Evolutionary conservation across 1,284 basidiomycete genomes (phyloP), one percentile per base, ranked within the genome.

Genomic region (Sanghuangporus weigelae): DNA sequence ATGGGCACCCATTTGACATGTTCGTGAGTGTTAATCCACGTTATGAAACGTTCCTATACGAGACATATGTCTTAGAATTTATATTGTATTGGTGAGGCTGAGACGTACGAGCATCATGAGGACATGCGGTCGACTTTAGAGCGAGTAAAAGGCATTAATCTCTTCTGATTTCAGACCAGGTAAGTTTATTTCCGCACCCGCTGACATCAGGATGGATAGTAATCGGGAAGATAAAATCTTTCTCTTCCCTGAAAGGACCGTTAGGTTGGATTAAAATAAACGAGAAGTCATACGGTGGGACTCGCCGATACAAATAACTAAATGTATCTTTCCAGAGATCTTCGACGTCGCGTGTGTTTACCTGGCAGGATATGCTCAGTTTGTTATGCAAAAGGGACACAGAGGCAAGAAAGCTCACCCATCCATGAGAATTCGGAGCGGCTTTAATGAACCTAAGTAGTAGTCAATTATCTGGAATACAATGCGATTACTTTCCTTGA

Each of bases 191-290:
- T n/a, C 11, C 81, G 71, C 71, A 85, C 82, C 87, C 86, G 69
- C 85, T 86, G n/a, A 90, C 88, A 67, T 92, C 90, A 0, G 89
- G 90, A 69, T 90, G 89, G 38, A 92, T 88, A 0, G 90, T 91
- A 65, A 91, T 83, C 0, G 89, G 88, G 68, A 91, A 89, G 23
- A 88, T 82, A 68, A 91, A 92, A 69, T 86, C 82, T 67, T 88
- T 83, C 68, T 89, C 84, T 66, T 89, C 86, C 58, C 84, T 85
- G 63, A 49, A 42, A 3, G 44, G 11, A 7, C 10, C 16, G 2
- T 36, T 54, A 38, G 35, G 10, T 54, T 19, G 16, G 31, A n/a
- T 7, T 46, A 19, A 7, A 54, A 38, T 16, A n/a, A n/a, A 12
- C n/a, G 14, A n/a, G 11, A 16, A 38, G 12, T 69, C 49, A 35